Evolutionary conservation across 1,284 basidiomycete species (phyloP).

Genomic region (Ganoderma leucocontextum): DNA sequence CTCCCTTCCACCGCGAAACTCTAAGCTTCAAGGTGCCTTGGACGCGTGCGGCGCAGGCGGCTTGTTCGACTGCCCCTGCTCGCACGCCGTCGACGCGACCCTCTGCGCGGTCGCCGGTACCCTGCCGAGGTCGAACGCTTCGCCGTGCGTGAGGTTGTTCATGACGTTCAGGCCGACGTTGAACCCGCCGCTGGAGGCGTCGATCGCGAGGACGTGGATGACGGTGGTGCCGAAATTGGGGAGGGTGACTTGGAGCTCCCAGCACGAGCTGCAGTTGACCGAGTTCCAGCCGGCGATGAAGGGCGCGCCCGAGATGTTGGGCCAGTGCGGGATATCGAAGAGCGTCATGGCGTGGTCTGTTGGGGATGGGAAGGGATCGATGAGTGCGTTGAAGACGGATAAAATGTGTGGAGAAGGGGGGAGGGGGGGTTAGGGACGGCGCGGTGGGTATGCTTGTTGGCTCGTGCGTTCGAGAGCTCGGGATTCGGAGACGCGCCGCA

Average conservation of each 20-base stretch:
- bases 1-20: neutral
- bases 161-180: constrained; percentile 37
- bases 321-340: constrained; percentile 55
- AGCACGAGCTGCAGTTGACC: constrained; percentile 55
- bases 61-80: neutral
- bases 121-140: constrained; percentile 29
- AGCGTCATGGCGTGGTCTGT: constrained; percentile 51
- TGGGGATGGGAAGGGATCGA: neutral
- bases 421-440: too few species aligned
- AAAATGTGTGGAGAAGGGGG: neutral
- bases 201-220: constrained; percentile 52
- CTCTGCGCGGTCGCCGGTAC: constrained; percentile 30
- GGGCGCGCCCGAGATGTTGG: constrained; percentile 56
- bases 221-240: constrained; percentile 41
- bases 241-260: constrained; percentile 43
- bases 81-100: constrained; percentile 21
- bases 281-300: constrained; percentile 52
- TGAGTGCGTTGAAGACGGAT: neutral
- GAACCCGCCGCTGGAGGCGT: constrained; percentile 47
- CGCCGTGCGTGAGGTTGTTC: constrained; percentile 33
- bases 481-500: too few species aligned
- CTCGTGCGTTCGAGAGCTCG: too few species aligned
- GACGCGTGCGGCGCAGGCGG: neutral
- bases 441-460: too few species aligned
- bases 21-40: neutral